Base-by-base conservation (phyloP, 371 early-diverging fungal species). In the Nematocida major region DNA sequence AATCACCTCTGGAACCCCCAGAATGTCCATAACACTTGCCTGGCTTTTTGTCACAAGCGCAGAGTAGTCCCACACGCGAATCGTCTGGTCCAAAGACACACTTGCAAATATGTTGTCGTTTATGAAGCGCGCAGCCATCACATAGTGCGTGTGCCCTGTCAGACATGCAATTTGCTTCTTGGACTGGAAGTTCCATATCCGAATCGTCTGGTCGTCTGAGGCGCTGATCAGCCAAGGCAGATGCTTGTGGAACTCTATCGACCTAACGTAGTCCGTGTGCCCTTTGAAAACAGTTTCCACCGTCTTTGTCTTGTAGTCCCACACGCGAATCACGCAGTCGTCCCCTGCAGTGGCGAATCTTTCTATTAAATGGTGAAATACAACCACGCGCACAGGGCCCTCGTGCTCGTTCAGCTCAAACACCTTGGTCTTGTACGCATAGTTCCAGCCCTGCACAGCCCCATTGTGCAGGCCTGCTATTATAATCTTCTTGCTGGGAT, bases 101-200 rank as follows among this genome's bases (percentile, higher is more conserved):
- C 93, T 93, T 2, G 95, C 92, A 65, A 97, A 89, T 70, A 95
- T 92, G 80, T 93, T 94, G 82, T 96, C 95, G 47, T 94, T 93
- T 81, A 96, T 93, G 87, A 97, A 99, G 82, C 90, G 89, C 2
- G 94, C 96, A 67, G 89, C 89, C 97, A 97, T 97, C n/a, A 97
- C 95, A 84, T 97, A 99, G 85, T 97, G 96, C 80, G 93, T 94
- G 85, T 96, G 96, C 1, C 99, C 99, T 2, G 95, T 93, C 59
- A 97, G 87, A 50, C 93, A 91, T 42, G 93, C 91, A 61, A 99
- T 90, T 82, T 94, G 93, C 83, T 89, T 91, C 65, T 95, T 87
- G n/a, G 94, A 93, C 85, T 96, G 95, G 93, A 96, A 96, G 87
- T 98, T 96, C 95, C 95, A 97, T 67, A 98, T 92, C 70, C 95